phyloP scores from a whole-genome alignment of 345 rosid genomes.

The Lumnitzera littorea region DNA sequence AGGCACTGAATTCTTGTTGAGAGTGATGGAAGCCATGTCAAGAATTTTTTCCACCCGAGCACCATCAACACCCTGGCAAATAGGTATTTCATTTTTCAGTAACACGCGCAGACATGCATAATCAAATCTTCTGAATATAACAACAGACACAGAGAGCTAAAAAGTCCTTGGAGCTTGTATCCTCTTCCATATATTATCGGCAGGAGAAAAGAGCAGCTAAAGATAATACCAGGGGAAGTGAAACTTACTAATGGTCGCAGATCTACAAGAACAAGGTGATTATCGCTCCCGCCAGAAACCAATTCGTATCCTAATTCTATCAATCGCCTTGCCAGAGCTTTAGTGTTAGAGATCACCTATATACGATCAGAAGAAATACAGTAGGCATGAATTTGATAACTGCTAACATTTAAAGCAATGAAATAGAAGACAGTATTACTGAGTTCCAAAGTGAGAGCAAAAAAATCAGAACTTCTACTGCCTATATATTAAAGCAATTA shows the following conservation, averaged over 20 bases:
- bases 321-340: slow-evolving; percentile 64
- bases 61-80: slow-evolving; percentile 75
- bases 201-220: background rate
- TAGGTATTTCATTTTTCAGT: background rate
- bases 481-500: background rate
- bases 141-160: background rate
- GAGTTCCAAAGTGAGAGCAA: background rate
- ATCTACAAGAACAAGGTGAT: slow-evolving; percentile 89
- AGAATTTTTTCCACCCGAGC: slow-evolving; percentile 91
- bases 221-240: background rate
- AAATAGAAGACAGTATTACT: too few species aligned
- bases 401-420: too few species aligned
- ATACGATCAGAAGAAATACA: slow-evolving; percentile 3
- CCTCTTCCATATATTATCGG: background rate
- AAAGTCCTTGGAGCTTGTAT: background rate
- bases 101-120: too few species aligned
- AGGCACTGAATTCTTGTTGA: slow-evolving; percentile 91
- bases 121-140: background rate
- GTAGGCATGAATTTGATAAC: background rate
- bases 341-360: slow-evolving; percentile 77
- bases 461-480: background rate
- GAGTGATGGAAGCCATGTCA: slow-evolving; percentile 87
- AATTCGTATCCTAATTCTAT: slow-evolving; percentile 67
- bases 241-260: slow-evolving; percentile 68
- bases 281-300: slow-evolving; percentile 93